Evolutionary conservation across 495 filamentous ascomycete genomes (phyloP).

Genomic region (Lentithecium fluviatile): DNA sequence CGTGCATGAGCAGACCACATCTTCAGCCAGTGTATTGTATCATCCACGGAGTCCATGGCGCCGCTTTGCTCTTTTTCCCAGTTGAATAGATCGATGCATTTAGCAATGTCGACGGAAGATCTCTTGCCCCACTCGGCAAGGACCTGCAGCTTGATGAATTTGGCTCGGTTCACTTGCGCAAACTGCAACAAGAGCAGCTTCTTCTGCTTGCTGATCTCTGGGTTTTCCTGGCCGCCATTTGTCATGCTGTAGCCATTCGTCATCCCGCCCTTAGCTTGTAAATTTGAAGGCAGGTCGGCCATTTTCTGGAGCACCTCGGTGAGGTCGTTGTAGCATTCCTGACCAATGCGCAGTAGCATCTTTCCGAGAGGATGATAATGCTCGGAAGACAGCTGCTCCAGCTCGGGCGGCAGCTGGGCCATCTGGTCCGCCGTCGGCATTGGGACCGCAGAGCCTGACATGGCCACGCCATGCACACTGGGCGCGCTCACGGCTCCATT

Average conservation of each 20-base stretch:
- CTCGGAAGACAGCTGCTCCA: conserved; percentile 69
- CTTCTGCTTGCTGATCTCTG: conserved; percentile 69
- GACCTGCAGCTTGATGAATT: conserved; percentile 88
- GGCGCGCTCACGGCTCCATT: conserved; percentile 1
- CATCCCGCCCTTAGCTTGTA: conserved; percentile 42
- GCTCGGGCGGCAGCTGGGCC: conserved; percentile 59
- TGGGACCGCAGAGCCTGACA: background rate
- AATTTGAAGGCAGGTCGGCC: conserved; percentile 55
- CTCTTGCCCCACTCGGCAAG: conserved; percentile 84
- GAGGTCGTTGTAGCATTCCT: conserved; percentile 77
- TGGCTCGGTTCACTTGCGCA: conserved; percentile 60
- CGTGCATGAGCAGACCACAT: conserved; percentile 60
- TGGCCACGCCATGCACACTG: conserved; percentile 17
- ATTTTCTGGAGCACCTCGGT: conserved; percentile 67
- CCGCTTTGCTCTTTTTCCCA: conserved; percentile 64
- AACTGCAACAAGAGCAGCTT: conserved; percentile 75
- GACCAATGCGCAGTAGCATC: conserved; percentile 71
- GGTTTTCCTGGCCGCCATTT: conserved; percentile 58
- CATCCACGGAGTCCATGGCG: conserved; percentile 56
- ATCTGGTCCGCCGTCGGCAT: conserved; percentile 13
- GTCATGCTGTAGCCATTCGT: conserved; percentile 48
- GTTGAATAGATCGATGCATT: conserved; percentile 76
- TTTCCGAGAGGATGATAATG: conserved; percentile 68
- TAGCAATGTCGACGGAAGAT: conserved; percentile 69
- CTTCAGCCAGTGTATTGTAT: conserved; percentile 67